Conservation (phyloP, 805 yeast genomes). For the Naumovozyma castellii region DNA sequence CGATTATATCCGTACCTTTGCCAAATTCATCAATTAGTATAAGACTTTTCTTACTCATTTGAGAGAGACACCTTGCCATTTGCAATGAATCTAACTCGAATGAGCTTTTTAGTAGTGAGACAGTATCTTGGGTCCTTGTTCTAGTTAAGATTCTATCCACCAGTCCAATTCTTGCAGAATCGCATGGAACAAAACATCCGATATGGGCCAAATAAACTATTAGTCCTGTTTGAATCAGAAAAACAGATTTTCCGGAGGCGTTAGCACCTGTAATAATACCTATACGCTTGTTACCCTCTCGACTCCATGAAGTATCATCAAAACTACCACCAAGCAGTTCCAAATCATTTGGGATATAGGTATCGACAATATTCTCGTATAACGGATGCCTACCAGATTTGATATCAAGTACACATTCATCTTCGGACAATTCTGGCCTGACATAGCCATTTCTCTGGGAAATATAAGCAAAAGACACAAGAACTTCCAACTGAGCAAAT, state of each 20-base stretch:
- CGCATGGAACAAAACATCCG: slow-evolving; percentile 48
- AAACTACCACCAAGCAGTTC: slow-evolving; percentile 18
- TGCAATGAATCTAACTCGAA: slow-evolving; percentile 42
- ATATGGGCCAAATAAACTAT: slow-evolving; percentile 42
- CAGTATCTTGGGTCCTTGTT: slow-evolving; percentile 34
- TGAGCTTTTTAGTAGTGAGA: slow-evolving; percentile 36
- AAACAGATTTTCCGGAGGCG: slow-evolving; percentile 45
- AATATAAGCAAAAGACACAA: slow-evolving; percentile 29
- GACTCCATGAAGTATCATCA: slow-evolving; percentile 1
- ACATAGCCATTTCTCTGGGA: slow-evolving; percentile 22
- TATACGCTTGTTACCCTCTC: slow-evolving; percentile 20
- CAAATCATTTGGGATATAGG: slow-evolving; percentile 38
- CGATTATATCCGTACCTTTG: slow-evolving; percentile 40
- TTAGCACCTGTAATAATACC: slow-evolving; percentile 42
- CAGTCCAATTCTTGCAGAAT: slow-evolving; percentile 36
- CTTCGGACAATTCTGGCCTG: slow-evolving; percentile 28
- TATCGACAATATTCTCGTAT: slow-evolving; percentile 32
- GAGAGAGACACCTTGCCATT: slow-evolving; percentile 35
- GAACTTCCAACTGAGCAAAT: slow-evolving; percentile 33
- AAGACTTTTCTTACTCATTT: slow-evolving; percentile 34
- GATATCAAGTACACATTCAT: slow-evolving; percentile 25
- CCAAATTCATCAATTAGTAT: slow-evolving; percentile 47
- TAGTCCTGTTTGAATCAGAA: slow-evolving; percentile 39
- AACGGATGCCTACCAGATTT: slow-evolving; percentile 40
- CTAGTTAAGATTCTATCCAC: slow-evolving; percentile 41